phyloP scores from a whole-genome alignment of 2,329 filamentous ascomycete genomes.

The Penicillium nordicum region DNA sequence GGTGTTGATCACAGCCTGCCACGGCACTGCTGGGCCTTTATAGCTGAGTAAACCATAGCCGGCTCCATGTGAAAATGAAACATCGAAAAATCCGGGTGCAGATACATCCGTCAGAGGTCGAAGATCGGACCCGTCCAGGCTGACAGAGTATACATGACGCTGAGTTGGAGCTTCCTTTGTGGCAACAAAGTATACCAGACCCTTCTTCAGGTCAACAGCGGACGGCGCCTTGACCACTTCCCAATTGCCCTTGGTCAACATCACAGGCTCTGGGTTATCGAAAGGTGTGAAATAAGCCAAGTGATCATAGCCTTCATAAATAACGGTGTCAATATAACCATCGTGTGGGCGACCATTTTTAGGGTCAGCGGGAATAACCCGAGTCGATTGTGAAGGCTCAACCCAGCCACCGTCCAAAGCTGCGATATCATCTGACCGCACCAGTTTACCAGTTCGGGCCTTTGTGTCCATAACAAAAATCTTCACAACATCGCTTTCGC shows the following conservation, averaged over 20 bases:
- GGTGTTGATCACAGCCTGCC: conserved; percentile 85
- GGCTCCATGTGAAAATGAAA: conserved; percentile 78
- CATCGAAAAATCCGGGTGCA: conserved; percentile 72
- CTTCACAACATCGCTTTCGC: conserved; percentile 86
- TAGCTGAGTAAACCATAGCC: conserved; percentile 84
- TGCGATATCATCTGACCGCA: conserved; percentile 74
- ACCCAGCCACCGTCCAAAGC: conserved; percentile 96
- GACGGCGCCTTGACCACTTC: conserved; percentile 85
- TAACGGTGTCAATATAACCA: conserved; percentile 88
- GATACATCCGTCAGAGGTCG: conserved; percentile 70
- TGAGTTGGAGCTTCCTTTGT: conserved; percentile 86
- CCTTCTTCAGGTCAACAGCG: conserved; percentile 77
- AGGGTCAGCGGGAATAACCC: conserved; percentile 80
- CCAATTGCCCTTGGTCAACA: conserved; percentile 87
- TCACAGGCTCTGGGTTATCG: conserved; percentile 73
- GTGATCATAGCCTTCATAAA: conserved; percentile 84
- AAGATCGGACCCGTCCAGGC: conserved; percentile 72
- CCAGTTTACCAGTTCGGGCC: conserved; percentile 68
- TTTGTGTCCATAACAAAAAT: conserved; percentile 80
- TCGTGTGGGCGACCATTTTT: conserved; percentile 71
- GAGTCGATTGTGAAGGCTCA: conserved; percentile 83
- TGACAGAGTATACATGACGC: conserved; percentile 86
- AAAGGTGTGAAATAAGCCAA: conserved; percentile 89
- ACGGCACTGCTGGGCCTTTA: conserved; percentile 78
- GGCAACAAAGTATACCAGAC: conserved; percentile 84